Percentiles rank a stretch among this genome's conserved stretches.
Evolutionary conservation across 805 yeast genomes (phyloP).

Genomic region (Yamadazyma paraphyllophila): DNA sequence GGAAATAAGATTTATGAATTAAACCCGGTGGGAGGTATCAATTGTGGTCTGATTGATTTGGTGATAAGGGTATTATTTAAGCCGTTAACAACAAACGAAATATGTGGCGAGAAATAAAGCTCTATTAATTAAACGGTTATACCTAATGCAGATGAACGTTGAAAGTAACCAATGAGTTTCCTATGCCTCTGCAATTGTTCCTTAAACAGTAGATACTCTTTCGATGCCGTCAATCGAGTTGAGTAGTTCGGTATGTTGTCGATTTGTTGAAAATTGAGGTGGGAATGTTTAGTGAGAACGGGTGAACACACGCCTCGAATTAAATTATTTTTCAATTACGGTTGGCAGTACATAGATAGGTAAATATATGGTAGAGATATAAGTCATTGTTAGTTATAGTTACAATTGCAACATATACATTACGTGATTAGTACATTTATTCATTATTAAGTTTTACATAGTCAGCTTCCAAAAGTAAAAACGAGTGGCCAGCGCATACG

Average conservation of each 20-base stretch:
- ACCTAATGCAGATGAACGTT: not conserved
- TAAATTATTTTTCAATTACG: not conserved
- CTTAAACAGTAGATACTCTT: not conserved
- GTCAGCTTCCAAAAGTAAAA: too few relatives aligned
- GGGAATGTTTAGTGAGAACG: constrained; percentile 5
- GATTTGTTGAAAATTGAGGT: constrained; percentile 9
- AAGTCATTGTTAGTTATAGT: not conserved
- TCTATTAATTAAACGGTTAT: not conserved
- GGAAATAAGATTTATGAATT: too few relatives aligned
- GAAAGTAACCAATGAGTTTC: not conserved
- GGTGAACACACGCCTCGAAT: not conserved
- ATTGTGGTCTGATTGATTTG: not conserved
- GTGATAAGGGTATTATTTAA: not conserved
- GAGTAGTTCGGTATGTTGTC: constrained; percentile 7
- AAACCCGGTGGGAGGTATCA: too few relatives aligned
- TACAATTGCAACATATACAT: not conserved
- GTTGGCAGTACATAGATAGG: not conserved
- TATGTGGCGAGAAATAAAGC: not conserved
- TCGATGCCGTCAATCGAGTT: constrained; percentile 1
- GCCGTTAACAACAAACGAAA: not conserved
- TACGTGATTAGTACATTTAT: too few relatives aligned
- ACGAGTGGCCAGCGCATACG: too few relatives aligned
- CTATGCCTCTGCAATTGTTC: not conserved
- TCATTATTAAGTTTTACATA: too few relatives aligned
- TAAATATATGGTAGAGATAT: too few relatives aligned